Evolutionary conservation across 2,329 filamentous ascomycete species (phyloP).

Genomic region (Colletotrichum limetticola): DNA sequence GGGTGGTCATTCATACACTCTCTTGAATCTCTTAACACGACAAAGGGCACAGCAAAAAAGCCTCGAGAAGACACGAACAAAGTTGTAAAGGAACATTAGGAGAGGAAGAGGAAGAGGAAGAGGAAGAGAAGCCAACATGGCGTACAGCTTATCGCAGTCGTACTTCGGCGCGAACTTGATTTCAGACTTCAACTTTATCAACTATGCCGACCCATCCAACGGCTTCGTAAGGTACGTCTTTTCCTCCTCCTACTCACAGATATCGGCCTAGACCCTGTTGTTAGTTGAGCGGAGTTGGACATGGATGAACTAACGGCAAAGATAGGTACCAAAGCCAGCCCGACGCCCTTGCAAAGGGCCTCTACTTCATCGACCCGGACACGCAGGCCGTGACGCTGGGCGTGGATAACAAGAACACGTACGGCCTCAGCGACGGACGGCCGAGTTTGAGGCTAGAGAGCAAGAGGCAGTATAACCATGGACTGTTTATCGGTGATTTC

Average conservation of each 20-base stretch:
- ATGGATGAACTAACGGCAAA: background rate
- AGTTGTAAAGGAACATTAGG: background rate
- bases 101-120: background rate
- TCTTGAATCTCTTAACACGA: background rate
- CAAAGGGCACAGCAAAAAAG: background rate
- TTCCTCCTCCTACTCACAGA: conserved; percentile 5
- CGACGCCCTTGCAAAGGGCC: conserved; percentile 50
- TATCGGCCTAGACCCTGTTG: background rate
- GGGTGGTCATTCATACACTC: background rate
- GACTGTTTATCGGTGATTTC: conserved; percentile 78
- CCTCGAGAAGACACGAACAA: background rate
- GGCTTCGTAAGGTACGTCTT: conserved; percentile 74
- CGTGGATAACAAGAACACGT: conserved; percentile 54
- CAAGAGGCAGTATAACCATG: conserved; percentile 70
- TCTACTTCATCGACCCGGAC: conserved; percentile 54
- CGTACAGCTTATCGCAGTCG: conserved; percentile 54
- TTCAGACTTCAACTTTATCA: conserved; percentile 61
- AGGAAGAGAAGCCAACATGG: conserved; percentile 20
- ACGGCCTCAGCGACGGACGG: conserved; percentile 52
- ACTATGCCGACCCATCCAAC: conserved; percentile 68
- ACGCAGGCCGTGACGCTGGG: conserved; percentile 57
- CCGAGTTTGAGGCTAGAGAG: conserved; percentile 75
- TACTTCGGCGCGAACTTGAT: conserved; percentile 57
- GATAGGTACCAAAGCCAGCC: conserved; percentile 55
- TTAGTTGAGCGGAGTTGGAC: background rate